phyloP scores from a whole-genome alignment of 2,329 filamentous ascomycete species.

The Zasmidium angulare region DNA sequence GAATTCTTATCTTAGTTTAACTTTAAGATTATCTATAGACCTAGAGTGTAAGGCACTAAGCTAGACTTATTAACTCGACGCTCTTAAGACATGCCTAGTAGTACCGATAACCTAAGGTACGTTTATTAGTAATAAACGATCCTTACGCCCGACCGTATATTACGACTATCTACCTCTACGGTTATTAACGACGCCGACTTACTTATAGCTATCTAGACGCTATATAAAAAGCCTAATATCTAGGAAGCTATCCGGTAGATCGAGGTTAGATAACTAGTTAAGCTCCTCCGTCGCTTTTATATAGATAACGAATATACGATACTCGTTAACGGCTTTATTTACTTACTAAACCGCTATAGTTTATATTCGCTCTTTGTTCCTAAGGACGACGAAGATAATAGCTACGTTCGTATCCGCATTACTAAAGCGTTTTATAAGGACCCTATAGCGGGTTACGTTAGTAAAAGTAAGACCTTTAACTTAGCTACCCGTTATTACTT shows the following conservation, averaged over 20 bases:
- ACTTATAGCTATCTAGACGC: no score
- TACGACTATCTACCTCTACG: not conserved
- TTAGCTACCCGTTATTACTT: not conserved
- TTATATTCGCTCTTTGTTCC: no score
- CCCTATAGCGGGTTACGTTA: not conserved
- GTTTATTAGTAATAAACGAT: not conserved
- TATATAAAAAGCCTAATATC: not conserved
- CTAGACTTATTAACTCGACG: not conserved
- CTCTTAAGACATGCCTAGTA: not conserved
- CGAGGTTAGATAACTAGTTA: not conserved
- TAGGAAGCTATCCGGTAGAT: not conserved
- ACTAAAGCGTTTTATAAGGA: not conserved
- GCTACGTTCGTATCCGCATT: not conserved
- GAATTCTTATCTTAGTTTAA: not conserved
- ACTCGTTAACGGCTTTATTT: no score
- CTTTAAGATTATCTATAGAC: not conserved
- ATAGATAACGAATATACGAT: no score
- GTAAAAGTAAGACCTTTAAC: not conserved
- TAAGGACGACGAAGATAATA: not conserved
- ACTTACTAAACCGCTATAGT: no score
- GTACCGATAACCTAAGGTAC: not conserved
- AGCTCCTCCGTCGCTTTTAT: not conserved
- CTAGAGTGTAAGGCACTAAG: not conserved
- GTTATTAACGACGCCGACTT: not conserved
- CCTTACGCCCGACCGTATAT: not conserved